Conservation (phyloP, 1,139 yeast species). For the Debaryomyces sp. region DNA sequence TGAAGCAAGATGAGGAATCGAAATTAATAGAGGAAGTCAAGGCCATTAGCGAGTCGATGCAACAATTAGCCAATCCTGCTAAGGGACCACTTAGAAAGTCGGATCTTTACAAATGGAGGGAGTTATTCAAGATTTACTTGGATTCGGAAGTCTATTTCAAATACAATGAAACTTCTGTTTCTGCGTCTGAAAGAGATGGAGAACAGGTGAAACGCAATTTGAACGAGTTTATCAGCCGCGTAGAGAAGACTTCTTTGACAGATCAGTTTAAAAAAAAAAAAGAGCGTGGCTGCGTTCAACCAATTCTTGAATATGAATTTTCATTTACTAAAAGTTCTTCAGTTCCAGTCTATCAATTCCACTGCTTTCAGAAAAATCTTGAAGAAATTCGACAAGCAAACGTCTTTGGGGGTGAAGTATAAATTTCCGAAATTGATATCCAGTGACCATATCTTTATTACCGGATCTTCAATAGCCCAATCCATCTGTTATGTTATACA, state of each 20-base stretch:
- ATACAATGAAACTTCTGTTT: constrained; percentile 46
- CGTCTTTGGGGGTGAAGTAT: constrained; percentile 53
- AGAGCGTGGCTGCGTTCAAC: constrained; percentile 49
- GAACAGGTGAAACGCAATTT: constrained; percentile 45
- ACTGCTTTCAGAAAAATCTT: constrained; percentile 68
- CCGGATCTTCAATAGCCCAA: constrained; percentile 55
- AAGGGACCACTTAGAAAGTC: constrained; percentile 36
- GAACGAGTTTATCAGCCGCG: constrained; percentile 43
- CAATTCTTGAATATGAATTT: constrained; percentile 56
- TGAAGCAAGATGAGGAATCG: constrained; percentile 48
- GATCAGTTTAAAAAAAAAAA: constrained; percentile 50
- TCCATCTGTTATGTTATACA: constrained; percentile 60
- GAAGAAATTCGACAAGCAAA: constrained; percentile 75
- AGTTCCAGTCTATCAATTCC: constrained; percentile 64
- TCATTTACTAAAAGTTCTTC: constrained; percentile 57
- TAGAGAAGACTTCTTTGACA: constrained; percentile 44
- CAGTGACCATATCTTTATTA: constrained; percentile 47
- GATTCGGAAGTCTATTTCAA: constrained; percentile 69
- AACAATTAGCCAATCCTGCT: constrained; percentile 41
- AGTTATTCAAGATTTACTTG: constrained; percentile 62
- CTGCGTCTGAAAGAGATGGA: constrained; percentile 42
- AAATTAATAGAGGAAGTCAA: constrained; percentile 48
- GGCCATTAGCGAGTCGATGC: constrained; percentile 41
- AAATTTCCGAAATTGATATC: constrained; percentile 51
- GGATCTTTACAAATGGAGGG: constrained; percentile 74